Evolutionary conservation across 768 basidiomycete genomes (phyloP).

Genomic region (Neoboletus magnificus): DNA sequence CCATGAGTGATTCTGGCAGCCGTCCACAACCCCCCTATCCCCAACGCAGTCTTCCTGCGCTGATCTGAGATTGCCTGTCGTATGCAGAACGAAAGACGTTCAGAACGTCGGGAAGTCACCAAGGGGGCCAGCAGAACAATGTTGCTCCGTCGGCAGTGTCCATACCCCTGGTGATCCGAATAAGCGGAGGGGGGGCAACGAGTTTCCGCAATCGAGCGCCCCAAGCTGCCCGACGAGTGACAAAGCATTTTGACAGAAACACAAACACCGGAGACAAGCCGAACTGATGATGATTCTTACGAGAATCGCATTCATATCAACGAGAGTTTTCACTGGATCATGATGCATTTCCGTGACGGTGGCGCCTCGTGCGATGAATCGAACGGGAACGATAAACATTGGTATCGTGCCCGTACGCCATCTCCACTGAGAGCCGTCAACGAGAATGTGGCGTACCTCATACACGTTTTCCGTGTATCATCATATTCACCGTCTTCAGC

Average conservation of each 20-base stretch:
- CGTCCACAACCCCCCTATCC: neutral
- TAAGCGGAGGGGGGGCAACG: neutral
- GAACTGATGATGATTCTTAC: slow-evolving; percentile 6
- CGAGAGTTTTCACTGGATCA: neutral
- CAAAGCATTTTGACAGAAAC: neutral
- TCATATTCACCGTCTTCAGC: neutral
- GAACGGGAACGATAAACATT: neutral
- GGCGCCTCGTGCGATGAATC: slow-evolving; percentile 20
- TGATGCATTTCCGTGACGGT: slow-evolving; percentile 8
- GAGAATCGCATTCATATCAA: slow-evolving; percentile 1
- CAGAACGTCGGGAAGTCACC: slow-evolving; percentile 13
- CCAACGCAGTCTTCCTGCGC: neutral
- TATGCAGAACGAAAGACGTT: neutral
- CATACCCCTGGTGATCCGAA: slow-evolving; percentile 21
- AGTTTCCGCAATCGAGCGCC: slow-evolving; percentile 2
- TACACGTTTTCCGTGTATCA: slow-evolving; percentile 6
- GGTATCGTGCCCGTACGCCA: neutral
- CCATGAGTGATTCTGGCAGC: neutral
- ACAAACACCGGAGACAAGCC: slow-evolving; percentile 14
- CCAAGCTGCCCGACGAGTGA: neutral
- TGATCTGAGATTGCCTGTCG: slow-evolving; percentile 21
- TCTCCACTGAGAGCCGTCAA: slow-evolving; percentile 4
- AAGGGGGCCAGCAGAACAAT: slow-evolving; percentile 6
- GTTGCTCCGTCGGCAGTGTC: slow-evolving; percentile 11
- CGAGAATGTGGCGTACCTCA: slow-evolving; percentile 13